Evolutionary conservation across 345 rosid genomes (phyloP).

Genomic region (Bruguiera sexangula): DNA sequence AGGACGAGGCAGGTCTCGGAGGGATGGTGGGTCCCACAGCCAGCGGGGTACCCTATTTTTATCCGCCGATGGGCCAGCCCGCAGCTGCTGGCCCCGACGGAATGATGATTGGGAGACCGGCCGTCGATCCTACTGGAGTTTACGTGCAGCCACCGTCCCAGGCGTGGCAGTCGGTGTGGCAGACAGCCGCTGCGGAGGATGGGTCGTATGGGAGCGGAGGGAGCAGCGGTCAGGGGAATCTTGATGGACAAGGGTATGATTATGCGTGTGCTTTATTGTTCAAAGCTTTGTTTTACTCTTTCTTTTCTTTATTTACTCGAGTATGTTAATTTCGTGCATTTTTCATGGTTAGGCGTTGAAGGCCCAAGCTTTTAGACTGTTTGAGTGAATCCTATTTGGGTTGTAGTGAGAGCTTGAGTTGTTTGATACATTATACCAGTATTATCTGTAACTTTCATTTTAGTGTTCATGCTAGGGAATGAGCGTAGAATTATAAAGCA

Average conservation of each 20-base stretch:
- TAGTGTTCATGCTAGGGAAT: not conserved
- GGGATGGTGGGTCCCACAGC: slow-evolving; percentile 62
- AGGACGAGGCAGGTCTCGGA: slow-evolving; percentile 66
- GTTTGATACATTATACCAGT: not conserved
- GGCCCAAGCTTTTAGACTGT: not conserved
- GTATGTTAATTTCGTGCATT: too few species aligned
- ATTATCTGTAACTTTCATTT: not conserved
- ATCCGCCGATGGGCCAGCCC: slow-evolving; percentile 86
- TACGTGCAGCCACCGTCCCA: slow-evolving; percentile 85
- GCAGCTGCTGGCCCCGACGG: slow-evolving; percentile 46
- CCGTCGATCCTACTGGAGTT: slow-evolving; percentile 67
- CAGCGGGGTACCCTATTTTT: slow-evolving; percentile 77
- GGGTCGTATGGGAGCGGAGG: slow-evolving; percentile 66
- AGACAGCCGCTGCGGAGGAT: slow-evolving; percentile 56
- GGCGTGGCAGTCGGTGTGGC: slow-evolving; percentile 97
- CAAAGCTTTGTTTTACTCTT: too few species aligned
- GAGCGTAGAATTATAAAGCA: not conserved
- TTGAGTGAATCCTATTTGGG: not conserved
- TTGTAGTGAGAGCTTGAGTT: not conserved
- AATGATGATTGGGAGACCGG: slow-evolving; percentile 91
- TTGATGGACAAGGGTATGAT: slow-evolving; percentile 37
- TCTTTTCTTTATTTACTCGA: too few species aligned
- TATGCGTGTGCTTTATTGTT: too few species aligned
- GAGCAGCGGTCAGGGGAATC: slow-evolving; percentile 65
- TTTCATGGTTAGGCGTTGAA: not conserved